These are phyloP conservation scores for Byssochlamys sp. DNA, from an alignment of 2,329 filamentous ascomycete genomes.

Conservation along the genomic window DNA sequence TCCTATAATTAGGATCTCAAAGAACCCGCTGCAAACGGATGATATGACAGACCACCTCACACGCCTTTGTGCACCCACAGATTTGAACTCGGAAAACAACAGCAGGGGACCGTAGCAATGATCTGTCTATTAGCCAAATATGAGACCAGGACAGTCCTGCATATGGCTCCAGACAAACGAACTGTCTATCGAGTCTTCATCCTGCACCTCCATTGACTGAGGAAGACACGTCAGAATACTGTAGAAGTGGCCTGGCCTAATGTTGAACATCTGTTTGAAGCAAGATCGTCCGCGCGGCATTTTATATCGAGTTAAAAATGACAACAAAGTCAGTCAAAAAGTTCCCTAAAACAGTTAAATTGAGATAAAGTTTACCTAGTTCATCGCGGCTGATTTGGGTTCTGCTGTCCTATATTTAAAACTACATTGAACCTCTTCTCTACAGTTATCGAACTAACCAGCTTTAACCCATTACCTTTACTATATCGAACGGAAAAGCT, in stretches of 20 bases:
- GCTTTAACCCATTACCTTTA: too few relatives aligned
- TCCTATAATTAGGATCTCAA: too few relatives aligned
- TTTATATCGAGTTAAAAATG: not conserved
- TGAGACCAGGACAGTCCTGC: not conserved
- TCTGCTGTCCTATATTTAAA: too few relatives aligned
- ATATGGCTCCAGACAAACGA: not conserved
- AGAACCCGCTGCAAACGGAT: too few relatives aligned
- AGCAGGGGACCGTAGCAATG: not conserved
- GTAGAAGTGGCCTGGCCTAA: not conserved
- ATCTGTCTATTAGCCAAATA: not conserved
- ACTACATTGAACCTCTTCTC: too few relatives aligned
- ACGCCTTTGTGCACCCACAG: too few relatives aligned
- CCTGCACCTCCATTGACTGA: not conserved
- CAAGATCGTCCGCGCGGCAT: not conserved
- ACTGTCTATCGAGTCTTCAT: not conserved
- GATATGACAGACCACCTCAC: too few relatives aligned
- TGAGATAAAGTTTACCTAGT: too few relatives aligned
- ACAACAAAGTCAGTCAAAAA: not conserved
- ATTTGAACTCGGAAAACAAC: not conserved
- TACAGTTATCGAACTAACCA: too few relatives aligned
- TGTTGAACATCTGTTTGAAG: not conserved
- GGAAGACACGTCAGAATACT: not conserved
- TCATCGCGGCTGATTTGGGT: too few relatives aligned
- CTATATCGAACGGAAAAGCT: too few relatives aligned
- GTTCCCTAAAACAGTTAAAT: too few relatives aligned